phyloP scores from a whole-genome alignment of 2,329 filamentous ascomycete species.

The Fusarium cyanostomum region DNA sequence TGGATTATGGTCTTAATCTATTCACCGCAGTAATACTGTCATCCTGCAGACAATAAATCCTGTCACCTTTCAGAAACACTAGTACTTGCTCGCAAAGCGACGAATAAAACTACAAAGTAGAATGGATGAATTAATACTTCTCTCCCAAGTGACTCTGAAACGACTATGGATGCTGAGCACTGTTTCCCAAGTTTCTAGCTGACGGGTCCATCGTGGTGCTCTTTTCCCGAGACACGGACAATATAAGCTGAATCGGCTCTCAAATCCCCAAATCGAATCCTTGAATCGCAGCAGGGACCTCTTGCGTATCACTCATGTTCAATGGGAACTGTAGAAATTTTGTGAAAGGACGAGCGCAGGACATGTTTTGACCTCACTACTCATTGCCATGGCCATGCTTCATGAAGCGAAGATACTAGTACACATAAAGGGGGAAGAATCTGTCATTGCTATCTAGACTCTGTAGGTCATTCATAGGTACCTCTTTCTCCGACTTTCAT shows the following conservation, averaged over 20 bases:
- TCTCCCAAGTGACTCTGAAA: conserved; percentile 1
- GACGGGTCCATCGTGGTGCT: not conserved
- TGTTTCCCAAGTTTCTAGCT: conserved; percentile 6
- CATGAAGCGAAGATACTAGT: not conserved
- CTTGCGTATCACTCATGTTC: too few relatives aligned
- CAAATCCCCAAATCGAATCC: too few relatives aligned
- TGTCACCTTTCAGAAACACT: not conserved
- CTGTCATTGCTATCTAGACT: conserved; percentile 5
- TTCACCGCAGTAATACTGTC: too few relatives aligned
- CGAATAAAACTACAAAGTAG: not conserved
- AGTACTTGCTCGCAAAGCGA: not conserved
- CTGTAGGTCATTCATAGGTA: conserved; percentile 9
- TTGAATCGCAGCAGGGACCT: too few relatives aligned
- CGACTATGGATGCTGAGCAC: conserved; percentile 18
- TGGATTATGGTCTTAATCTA: too few relatives aligned
- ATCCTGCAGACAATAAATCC: not conserved
- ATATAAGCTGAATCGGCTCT: not conserved
- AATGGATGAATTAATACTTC: too few relatives aligned
- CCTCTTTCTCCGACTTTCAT: conserved; percentile 23
- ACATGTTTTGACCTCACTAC: too few relatives aligned
- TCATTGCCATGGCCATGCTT: not conserved
- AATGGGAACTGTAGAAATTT: too few relatives aligned
- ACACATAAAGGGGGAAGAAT: not conserved
- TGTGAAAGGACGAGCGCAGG: too few relatives aligned
- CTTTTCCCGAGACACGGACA: too few relatives aligned